phyloP scores from a whole-genome alignment of 345 rosid species.

The Stellera chamaejasme region DNA sequence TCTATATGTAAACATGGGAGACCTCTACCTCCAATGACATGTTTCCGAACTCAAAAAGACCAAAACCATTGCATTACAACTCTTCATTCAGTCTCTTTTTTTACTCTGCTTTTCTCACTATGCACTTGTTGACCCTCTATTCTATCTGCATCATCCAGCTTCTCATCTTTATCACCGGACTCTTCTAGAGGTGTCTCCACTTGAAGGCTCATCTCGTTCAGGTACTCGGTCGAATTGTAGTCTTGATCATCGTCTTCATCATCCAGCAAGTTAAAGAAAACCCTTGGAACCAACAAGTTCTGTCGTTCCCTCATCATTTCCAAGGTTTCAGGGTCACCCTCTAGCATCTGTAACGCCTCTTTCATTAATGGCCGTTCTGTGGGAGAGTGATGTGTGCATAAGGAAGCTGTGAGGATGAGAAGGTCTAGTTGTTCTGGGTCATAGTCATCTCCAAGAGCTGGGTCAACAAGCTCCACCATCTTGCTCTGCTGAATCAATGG shows the following conservation, averaged over 20 bases:
- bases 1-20: too few relatives aligned
- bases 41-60: too few relatives aligned
- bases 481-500: slow-evolving; percentile 48
- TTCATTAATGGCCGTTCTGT: slow-evolving; percentile 66
- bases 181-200: slow-evolving; percentile 46
- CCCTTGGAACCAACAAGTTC: slow-evolving; percentile 33
- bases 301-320: slow-evolving; percentile 26
- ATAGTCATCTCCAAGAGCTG: slow-evolving; percentile 42
- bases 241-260: slow-evolving; percentile 65
- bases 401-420: slow-evolving; percentile 39
- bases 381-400: slow-evolving; percentile 55
- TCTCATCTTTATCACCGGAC: background rate
- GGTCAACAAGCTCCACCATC: slow-evolving; percentile 54
- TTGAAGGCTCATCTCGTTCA: slow-evolving; percentile 44
- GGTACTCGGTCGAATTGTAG: slow-evolving; percentile 54
- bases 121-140: too few relatives aligned
- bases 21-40: too few relatives aligned
- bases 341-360: slow-evolving; percentile 57
- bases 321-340: slow-evolving; percentile 37
- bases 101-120: too few relatives aligned
- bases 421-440: slow-evolving; percentile 42
- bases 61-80: too few relatives aligned
- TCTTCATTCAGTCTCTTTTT: too few relatives aligned
- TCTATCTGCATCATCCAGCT: too few relatives aligned
- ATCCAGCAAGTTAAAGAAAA: slow-evolving; percentile 35